Conservation (phyloP, 768 basidiomycete species). For the Dictyophora rubrovolvata region DNA sequence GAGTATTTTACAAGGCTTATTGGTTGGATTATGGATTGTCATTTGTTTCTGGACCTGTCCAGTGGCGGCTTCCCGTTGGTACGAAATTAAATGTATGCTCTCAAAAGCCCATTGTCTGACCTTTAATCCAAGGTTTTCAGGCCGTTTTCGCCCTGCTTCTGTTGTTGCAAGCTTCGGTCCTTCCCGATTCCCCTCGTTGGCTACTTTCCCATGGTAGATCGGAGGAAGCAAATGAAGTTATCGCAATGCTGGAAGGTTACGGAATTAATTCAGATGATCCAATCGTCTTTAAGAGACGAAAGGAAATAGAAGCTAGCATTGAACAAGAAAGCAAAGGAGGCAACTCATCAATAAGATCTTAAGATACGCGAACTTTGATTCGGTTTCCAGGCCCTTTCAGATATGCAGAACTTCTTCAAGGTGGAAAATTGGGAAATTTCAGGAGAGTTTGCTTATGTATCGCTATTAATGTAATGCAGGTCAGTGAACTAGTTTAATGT, state of each 20-base stretch:
- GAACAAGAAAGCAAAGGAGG: constrained; percentile 30
- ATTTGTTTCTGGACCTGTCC: constrained; percentile 21
- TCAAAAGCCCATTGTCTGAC: too few species aligned
- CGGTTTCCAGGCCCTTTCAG: constrained; percentile 23
- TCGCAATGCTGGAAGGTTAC: constrained; percentile 27
- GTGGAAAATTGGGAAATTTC: constrained; percentile 29
- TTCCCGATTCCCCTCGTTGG: constrained; percentile 33
- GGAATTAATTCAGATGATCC: constrained; percentile 22
- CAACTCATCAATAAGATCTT: constrained; percentile 2
- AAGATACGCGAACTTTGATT: constrained; percentile 9
- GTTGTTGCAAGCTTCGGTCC: constrained; percentile 24
- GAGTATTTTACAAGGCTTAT: constrained; percentile 20
- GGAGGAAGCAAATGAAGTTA: constrained; percentile 26
- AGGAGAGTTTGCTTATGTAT: constrained; percentile 28
- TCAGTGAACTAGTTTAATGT: neutral
- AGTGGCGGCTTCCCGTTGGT: constrained; percentile 19
- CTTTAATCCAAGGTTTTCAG: constrained; percentile 30
- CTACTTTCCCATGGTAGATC: constrained; percentile 28
- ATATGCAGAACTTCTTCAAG: constrained; percentile 26
- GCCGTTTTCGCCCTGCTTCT: constrained; percentile 29
- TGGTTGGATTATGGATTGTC: constrained; percentile 34
- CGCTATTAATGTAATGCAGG: constrained; percentile 31
- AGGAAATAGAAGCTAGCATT: constrained; percentile 29
- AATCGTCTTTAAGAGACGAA: constrained; percentile 23
- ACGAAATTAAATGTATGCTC: too few species aligned